Conservation (phyloP, 2,329 filamentous ascomycete genomes). For the Fusarium sp. region DNA sequence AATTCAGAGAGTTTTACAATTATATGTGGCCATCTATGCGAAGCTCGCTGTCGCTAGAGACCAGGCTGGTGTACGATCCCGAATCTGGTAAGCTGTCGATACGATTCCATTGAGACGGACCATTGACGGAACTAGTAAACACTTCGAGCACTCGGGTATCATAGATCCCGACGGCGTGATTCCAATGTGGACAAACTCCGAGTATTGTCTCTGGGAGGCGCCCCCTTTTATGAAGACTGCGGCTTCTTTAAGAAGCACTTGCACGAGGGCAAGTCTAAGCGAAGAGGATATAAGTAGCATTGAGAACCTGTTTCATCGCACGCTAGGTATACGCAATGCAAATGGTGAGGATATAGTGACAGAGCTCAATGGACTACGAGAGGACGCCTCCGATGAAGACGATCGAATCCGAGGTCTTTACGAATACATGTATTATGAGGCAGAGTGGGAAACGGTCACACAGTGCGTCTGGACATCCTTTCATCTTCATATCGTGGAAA, state of each 20-base stretch:
- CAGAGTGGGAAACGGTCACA: too few relatives aligned
- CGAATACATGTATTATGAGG: background rate
- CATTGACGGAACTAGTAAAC: too few relatives aligned
- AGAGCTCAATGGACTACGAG: background rate
- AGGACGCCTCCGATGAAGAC: background rate
- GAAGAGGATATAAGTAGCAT: slow-evolving; percentile 13
- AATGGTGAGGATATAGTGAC: background rate
- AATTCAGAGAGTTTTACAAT: background rate
- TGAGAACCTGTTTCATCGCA: slow-evolving; percentile 5
- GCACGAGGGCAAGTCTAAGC: background rate
- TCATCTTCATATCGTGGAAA: too few relatives aligned
- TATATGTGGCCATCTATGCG: slow-evolving; percentile 30
- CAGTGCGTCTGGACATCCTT: too few relatives aligned
- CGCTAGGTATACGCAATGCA: slow-evolving; percentile 2
- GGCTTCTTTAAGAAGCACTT: background rate
- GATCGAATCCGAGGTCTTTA: background rate
- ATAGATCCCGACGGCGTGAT: too few relatives aligned
- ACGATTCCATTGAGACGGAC: too few relatives aligned
- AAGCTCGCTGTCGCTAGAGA: too few relatives aligned
- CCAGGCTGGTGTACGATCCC: too few relatives aligned
- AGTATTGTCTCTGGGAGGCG: slow-evolving; percentile 15
- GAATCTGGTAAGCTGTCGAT: too few relatives aligned
- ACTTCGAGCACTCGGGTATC: too few relatives aligned
- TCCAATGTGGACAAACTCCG: too few relatives aligned
- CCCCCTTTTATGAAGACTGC: background rate